Evolutionary conservation across 1,139 yeast genomes (phyloP).

Genomic region (Pichia sp.): DNA sequence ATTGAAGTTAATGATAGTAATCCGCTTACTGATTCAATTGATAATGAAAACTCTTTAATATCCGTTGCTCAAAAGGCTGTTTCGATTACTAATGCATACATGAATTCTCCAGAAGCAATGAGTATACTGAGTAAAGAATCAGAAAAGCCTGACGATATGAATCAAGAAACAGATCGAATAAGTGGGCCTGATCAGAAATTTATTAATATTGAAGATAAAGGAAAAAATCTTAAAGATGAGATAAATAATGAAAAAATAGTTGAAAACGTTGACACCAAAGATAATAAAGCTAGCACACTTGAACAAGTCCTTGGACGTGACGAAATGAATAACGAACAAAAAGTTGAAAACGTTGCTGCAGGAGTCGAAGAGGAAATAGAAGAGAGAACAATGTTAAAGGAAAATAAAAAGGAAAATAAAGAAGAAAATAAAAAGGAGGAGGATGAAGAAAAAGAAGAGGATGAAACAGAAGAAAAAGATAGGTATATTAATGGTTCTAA

Average conservation of each 20-base stretch:
- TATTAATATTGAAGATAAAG: too few relatives aligned
- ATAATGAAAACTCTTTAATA: constrained; percentile 1
- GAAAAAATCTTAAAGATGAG: too few relatives aligned
- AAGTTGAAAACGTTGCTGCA: not conserved
- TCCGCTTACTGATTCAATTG: not conserved
- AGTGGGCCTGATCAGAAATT: too few relatives aligned
- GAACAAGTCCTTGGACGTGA: not conserved
- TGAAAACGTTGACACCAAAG: too few relatives aligned
- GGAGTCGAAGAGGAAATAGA: not conserved
- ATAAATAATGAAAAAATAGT: too few relatives aligned
- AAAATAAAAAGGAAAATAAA: not conserved
- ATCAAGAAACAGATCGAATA: too few relatives aligned
- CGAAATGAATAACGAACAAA: not conserved
- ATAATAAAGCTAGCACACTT: not conserved
- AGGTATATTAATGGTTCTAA: too few relatives aligned
- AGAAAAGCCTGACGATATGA: too few relatives aligned
- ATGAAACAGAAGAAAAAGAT: not conserved
- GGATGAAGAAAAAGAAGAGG: constrained; percentile 1
- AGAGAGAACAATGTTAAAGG: not conserved
- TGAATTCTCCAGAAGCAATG: constrained; percentile 3
- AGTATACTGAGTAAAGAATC: too few relatives aligned
- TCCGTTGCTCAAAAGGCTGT: constrained; percentile 9
- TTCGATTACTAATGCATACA: constrained; percentile 7
- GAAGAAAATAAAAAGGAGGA: constrained; percentile 1
- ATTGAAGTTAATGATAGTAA: not conserved